Evolutionary conservation across 2,329 filamentous ascomycete species (phyloP).

Genomic region (Stromatinia cepivora): DNA sequence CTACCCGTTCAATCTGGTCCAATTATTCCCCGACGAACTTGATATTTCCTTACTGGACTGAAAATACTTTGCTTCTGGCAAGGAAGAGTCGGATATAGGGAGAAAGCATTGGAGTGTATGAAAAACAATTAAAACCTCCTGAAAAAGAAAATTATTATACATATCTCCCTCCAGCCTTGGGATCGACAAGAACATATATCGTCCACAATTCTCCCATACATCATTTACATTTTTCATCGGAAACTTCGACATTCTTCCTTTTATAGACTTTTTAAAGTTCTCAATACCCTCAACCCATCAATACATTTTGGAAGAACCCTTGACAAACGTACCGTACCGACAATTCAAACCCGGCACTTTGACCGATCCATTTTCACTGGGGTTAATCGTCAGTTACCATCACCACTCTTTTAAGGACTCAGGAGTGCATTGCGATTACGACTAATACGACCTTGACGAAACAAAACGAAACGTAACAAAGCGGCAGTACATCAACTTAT

Average conservation of each 20-base stretch:
- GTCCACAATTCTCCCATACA: slow-evolving; percentile 7
- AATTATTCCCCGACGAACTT: slow-evolving; percentile 14
- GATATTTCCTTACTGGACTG: slow-evolving; percentile 20
- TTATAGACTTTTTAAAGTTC: slow-evolving; percentile 16
- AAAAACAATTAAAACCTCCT: slow-evolving; percentile 23
- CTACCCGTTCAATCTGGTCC: slow-evolving; percentile 8
- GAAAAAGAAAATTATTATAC: slow-evolving; percentile 15
- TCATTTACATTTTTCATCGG: slow-evolving; percentile 11
- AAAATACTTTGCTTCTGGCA: slow-evolving; percentile 23
- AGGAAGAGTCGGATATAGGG: slow-evolving; percentile 18
- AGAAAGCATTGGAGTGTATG: slow-evolving; percentile 21
- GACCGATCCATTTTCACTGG: slow-evolving; percentile 14
- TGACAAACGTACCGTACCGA: background rate
- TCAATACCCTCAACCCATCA: background rate
- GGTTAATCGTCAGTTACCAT: slow-evolving; percentile 10
- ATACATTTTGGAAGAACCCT: slow-evolving; percentile 11
- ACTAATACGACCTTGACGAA: slow-evolving; percentile 3
- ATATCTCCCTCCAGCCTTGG: slow-evolving; percentile 16
- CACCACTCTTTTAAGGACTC: background rate
- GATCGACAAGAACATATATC: slow-evolving; percentile 16
- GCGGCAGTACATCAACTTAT: slow-evolving; percentile 9
- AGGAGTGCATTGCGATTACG: background rate
- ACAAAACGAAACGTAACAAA: slow-evolving; percentile 14
- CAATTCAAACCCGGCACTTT: slow-evolving; percentile 3
- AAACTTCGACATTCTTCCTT: slow-evolving; percentile 21